Evolutionary conservation across 768 basidiomycete genomes (phyloP).

Genomic region (Podaxis mareebaensis): DNA sequence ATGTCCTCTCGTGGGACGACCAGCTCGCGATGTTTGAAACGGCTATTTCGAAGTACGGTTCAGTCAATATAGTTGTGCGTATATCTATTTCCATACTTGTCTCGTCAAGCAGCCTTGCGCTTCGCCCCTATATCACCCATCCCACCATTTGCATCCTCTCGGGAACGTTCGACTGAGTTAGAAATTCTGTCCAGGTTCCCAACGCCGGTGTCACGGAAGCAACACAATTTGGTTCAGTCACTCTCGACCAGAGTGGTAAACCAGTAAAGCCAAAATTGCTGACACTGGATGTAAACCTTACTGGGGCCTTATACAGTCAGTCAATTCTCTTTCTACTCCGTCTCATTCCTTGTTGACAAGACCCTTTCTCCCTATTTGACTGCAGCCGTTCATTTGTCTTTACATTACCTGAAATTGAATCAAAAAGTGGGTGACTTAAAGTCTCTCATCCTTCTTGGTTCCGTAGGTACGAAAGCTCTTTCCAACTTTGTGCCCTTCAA

Average conservation of each 20-base stretch:
- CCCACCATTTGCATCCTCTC: background rate
- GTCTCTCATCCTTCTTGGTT: conserved; percentile 52
- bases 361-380: background rate
- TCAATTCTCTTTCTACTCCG: background rate
- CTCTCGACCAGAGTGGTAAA: conserved; percentile 35
- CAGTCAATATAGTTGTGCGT: conserved; percentile 56
- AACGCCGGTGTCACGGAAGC: conserved; percentile 49
- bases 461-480: conserved; percentile 41
- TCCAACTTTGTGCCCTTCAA: background rate
- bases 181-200: conserved; percentile 35
- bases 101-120: background rate
- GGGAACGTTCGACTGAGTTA: background rate
- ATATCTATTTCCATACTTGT: background rate
- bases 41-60: conserved; percentile 44
- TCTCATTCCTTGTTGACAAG: background rate
- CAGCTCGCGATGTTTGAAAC: conserved; percentile 52
- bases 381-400: conserved; percentile 49
- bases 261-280: conserved; percentile 43
- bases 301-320: conserved; percentile 49
- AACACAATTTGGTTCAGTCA: conserved; percentile 30
- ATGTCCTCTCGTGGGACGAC: conserved; percentile 57
- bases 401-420: conserved; percentile 48
- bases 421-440: conserved; percentile 43
- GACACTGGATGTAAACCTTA: conserved; percentile 53
- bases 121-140: background rate